phyloP scores from a whole-genome alignment of 176 grass and related monocot genomes.

The Hordeum marinum region DNA sequence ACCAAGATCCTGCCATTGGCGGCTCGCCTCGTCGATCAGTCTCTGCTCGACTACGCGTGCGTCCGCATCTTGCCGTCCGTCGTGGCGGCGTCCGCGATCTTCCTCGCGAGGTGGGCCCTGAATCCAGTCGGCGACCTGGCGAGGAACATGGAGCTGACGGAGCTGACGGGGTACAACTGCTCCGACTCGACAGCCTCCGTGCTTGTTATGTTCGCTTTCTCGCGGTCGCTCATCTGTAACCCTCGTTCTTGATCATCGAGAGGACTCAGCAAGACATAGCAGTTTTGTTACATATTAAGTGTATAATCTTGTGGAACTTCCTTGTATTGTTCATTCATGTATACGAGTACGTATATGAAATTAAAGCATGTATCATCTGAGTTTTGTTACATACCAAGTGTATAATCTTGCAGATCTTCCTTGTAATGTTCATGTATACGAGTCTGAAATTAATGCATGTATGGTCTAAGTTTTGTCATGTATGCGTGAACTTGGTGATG shows the following conservation, averaged over 20 bases:
- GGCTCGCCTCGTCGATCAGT: neutral
- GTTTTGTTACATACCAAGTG: neutral
- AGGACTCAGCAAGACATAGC: neutral
- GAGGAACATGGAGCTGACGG: neutral
- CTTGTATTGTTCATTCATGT: neutral
- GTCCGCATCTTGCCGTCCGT: neutral
- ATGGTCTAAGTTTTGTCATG: no score
- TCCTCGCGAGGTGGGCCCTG: neutral
- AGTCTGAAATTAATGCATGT: no score
- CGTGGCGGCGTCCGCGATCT: conserved; percentile 16
- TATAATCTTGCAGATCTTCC: no score
- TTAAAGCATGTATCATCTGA: neutral
- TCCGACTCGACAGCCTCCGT: neutral
- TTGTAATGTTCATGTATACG: neutral
- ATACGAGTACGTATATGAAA: neutral
- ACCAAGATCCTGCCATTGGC: neutral
- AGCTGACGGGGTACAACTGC: neutral
- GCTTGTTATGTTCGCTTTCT: neutral
- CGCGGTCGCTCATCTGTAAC: neutral
- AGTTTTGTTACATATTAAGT: neutral
- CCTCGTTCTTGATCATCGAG: neutral
- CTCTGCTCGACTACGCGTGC: conserved; percentile 1
- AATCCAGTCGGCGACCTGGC: neutral
- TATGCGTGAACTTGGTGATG: no score
- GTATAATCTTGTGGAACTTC: neutral